Base-by-base conservation (phyloP, 306 rosid genomes). In the Alnus rubra region DNA sequence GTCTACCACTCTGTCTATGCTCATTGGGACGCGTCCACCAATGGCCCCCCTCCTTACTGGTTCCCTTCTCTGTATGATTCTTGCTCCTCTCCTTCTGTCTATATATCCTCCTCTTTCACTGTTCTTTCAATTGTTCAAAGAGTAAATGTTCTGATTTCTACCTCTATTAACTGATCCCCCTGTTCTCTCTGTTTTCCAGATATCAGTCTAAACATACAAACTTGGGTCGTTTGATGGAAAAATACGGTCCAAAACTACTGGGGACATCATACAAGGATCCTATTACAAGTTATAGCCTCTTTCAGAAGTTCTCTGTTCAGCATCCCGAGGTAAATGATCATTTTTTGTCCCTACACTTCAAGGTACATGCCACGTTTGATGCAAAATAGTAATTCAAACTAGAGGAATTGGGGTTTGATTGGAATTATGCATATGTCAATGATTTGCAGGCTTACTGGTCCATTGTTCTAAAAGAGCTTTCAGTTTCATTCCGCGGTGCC, bases 211-310 rank as follows among this genome's bases (percentile, higher is more conserved):
- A 13, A 39, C 63, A 68, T 48, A 85, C 93, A 58, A 94, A 92
- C 84, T 82, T 92, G 79, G 97, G 94, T 67, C 86, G 92, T 49
- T 4, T 92, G 55, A 88, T 94, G 93, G 96, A 89, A 84, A 65
- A 52, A 48, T 67, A 94, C 74, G 93, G 88, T 68, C 49, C 97
- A 80, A 55, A 82, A 85, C 83, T 92, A 49, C 75, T 94, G 51
- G 97, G 94, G 75, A 14, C 81, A 28, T 85, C 89, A 73, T 94
- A 90, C 52, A 86, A 84, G 69, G 98, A 92, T 69, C 98, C 98
- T n/a, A 84, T 92, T 42, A 69, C 87, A 55, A 94, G 92, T 88
- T 94, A 67, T 69, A 80, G 62, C 73, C 92, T 85, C 80, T 90
- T 90, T 67, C 92, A 88, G 19, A 82, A 88, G 28, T 87, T 85